phyloP scores from a whole-genome alignment of 2,329 filamentous ascomycete genomes.

The Aspergillus versicolor region DNA sequence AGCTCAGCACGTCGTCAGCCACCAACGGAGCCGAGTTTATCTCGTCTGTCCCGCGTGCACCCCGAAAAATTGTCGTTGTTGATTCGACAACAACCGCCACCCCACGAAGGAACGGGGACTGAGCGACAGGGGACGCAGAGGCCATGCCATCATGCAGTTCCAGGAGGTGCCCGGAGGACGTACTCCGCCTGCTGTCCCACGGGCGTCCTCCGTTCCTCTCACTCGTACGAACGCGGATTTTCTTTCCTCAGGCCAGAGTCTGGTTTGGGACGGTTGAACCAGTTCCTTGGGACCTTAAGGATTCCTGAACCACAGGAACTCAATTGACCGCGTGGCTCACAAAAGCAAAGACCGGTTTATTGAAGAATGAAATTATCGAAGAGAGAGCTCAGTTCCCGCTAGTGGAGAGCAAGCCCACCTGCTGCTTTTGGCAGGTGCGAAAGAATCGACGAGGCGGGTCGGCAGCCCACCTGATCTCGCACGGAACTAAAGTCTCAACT shows the following conservation, averaged over 20 bases:
- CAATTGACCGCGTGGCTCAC: conserved; percentile 8
- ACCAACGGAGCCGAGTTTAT: conserved; percentile 6
- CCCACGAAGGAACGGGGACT: not conserved
- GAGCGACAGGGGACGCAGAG: conserved; percentile 16
- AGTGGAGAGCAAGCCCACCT: conserved; percentile 3
- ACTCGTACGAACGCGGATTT: not conserved
- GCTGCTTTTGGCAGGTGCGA: conserved; percentile 15
- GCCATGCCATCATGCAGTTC: not conserved
- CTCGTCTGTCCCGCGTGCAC: conserved; percentile 8
- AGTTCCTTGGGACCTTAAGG: conserved; percentile 3
- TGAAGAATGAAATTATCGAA: not conserved
- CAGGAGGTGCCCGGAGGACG: too few species aligned
- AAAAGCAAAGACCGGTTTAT: not conserved
- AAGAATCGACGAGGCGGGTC: not conserved
- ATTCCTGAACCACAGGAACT: not conserved
- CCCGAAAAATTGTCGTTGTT: conserved; percentile 1
- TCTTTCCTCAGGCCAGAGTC: not conserved
- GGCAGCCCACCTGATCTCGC: not conserved
- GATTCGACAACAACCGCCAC: conserved; percentile 7
- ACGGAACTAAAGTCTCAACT: not conserved
- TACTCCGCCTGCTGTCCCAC: not conserved
- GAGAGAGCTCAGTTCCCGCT: not conserved
- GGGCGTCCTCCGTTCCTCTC: not conserved
- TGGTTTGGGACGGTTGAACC: not conserved
- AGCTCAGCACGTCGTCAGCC: conserved; percentile 13